These are phyloP conservation scores for Ceratobasidium sp. DNA, from an alignment of 1,284 basidiomycete species.

Conservation along the genomic window DNA sequence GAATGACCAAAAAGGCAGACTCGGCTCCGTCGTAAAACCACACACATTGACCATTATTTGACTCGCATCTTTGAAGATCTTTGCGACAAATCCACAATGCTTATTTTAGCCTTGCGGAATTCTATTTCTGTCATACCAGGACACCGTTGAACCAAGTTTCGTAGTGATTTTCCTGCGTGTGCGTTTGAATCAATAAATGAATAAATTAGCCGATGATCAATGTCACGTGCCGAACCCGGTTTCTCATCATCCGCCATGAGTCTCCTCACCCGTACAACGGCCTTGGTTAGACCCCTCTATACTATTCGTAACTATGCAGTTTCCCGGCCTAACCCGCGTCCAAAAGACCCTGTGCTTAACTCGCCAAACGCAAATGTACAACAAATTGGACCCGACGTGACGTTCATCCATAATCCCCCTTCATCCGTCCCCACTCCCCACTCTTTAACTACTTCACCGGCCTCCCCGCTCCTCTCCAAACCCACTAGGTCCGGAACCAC, in stretches of 20 bases:
- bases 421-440: conserved; percentile 70
- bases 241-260: conserved; percentile 11
- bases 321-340: conserved; percentile 41
- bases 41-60: no score
- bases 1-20: no score
- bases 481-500: conserved; percentile 46
- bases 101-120: no score
- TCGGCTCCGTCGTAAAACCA: no score
- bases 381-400: conserved; percentile 62
- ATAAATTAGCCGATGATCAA: no score
- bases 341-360: conserved; percentile 66
- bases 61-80: no score
- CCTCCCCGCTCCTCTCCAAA: conserved; percentile 65
- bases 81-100: no score
- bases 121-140: no score
- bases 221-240: conserved; percentile 15
- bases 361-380: conserved; percentile 61
- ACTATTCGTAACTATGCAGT: conserved; percentile 32
- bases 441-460: conserved; percentile 68
- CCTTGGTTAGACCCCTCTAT: background rate
- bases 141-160: no score
- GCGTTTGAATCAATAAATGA: no score
- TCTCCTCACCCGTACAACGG: conserved; percentile 1
- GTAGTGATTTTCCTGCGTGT: no score
- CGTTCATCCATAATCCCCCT: conserved; percentile 78